These are phyloP conservation scores for Nigrospora sphaerica DNA, from an alignment of 2,329 filamentous ascomycete genomes.

Conservation along the genomic window DNA sequence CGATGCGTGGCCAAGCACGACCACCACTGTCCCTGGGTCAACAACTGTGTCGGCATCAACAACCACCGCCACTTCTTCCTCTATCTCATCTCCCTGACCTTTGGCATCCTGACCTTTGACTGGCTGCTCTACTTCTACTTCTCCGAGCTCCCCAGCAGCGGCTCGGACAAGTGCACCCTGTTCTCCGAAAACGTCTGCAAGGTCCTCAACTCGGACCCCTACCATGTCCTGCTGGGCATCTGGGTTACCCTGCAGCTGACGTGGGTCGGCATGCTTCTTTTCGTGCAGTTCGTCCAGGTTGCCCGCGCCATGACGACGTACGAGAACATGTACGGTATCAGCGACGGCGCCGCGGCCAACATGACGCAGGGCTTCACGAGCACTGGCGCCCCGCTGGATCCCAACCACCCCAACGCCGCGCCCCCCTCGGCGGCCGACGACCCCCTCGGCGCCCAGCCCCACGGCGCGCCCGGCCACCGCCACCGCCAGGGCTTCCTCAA, in stretches of 20 bases:
- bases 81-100: constrained; percentile 72
- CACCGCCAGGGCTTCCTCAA: constrained; percentile 62
- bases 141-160: constrained; percentile 44
- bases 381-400: constrained; percentile 64
- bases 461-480: constrained; percentile 37
- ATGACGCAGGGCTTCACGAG: constrained; percentile 72
- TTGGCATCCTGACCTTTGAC: constrained; percentile 68
- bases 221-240: constrained; percentile 69
- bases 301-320: constrained; percentile 91
- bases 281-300: constrained; percentile 89
- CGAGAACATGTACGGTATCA: constrained; percentile 86
- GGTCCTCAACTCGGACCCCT: constrained; percentile 72
- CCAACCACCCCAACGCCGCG: constrained; percentile 55
- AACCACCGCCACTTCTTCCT: constrained; percentile 95
- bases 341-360: constrained; percentile 44
- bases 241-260: constrained; percentile 83
- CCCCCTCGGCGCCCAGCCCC: constrained; percentile 26
- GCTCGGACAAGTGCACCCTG: constrained; percentile 59
- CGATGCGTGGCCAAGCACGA: constrained; percentile 95
- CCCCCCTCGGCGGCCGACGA: constrained; percentile 35
- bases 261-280: constrained; percentile 95
- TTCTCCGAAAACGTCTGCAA: constrained; percentile 70
- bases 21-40: constrained; percentile 97
- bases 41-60: constrained; percentile 92
- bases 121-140: constrained; percentile 68